phyloP scores from a whole-genome alignment of 164 flowering plant genomes.

The Amborella trichopoda region DNA sequence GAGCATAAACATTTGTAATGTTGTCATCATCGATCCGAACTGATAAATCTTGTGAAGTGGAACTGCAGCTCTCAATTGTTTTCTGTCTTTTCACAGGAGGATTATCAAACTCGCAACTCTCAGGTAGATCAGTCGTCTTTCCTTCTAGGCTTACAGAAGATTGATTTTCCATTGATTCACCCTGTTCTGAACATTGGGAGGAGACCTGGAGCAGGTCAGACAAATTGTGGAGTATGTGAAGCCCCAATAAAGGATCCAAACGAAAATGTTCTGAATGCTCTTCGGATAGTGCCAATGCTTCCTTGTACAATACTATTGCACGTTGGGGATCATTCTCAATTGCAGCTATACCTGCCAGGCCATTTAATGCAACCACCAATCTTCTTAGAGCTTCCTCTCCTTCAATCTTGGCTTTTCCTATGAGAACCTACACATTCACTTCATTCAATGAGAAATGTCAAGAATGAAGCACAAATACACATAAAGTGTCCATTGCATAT shows the following conservation, averaged over 20 bases:
- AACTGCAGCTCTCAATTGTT: slow-evolving; percentile 12
- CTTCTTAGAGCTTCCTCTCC: slow-evolving; percentile 93
- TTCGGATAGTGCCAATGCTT: slow-evolving; percentile 49
- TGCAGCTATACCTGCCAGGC: slow-evolving; percentile 81
- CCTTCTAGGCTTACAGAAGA: slow-evolving; percentile 12
- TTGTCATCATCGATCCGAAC: slow-evolving; percentile 8
- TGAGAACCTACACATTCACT: slow-evolving; percentile 51
- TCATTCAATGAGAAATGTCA: too few species aligned
- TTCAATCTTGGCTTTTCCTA: slow-evolving; percentile 73
- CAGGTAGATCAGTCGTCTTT: slow-evolving; percentile 9
- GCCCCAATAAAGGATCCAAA: slow-evolving; percentile 73
- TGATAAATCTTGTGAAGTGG: neutral
- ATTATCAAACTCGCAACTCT: slow-evolving; percentile 12
- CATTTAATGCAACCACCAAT: slow-evolving; percentile 72
- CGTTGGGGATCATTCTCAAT: slow-evolving; percentile 39
- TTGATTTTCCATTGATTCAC: slow-evolving; percentile 7
- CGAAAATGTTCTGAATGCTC: slow-evolving; percentile 76
- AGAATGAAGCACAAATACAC: too few species aligned
- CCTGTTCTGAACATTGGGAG: slow-evolving; percentile 7
- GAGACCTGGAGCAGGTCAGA: slow-evolving; percentile 45
- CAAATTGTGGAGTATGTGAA: slow-evolving; percentile 79
- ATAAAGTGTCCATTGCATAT: too few species aligned
- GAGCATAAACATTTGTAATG: slow-evolving; percentile 10
- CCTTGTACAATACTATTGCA: slow-evolving; percentile 61
- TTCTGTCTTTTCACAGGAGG: slow-evolving; percentile 23